phyloP scores from a whole-genome alignment of 2,329 filamentous ascomycete species.

The Cladosporium sp. region DNA sequence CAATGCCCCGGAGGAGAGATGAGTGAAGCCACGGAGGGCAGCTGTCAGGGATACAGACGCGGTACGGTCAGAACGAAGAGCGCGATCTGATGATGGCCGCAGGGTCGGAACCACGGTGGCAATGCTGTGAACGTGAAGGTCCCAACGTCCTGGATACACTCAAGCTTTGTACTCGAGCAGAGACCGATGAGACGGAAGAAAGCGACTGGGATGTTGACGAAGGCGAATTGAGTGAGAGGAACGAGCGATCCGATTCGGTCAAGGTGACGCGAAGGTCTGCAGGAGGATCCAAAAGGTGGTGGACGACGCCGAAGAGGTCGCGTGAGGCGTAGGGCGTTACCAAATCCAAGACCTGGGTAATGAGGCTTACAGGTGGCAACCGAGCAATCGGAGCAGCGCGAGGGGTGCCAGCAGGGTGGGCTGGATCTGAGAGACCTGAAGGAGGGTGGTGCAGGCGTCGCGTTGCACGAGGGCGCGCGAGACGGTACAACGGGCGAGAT shows the following conservation, averaged over 20 bases:
- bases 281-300: slow-evolving; percentile 40
- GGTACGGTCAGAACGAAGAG: slow-evolving; percentile 8
- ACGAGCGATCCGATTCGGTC: slow-evolving; percentile 23
- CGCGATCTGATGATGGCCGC: slow-evolving; percentile 11
- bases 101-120: slow-evolving; percentile 19
- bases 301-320: slow-evolving; percentile 38
- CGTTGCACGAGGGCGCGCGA: slow-evolving; percentile 36
- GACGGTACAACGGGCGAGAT: slow-evolving; percentile 23
- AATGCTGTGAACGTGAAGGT: slow-evolving; percentile 23
- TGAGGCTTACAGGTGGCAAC: slow-evolving; percentile 34
- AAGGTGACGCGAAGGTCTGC: slow-evolving; percentile 41
- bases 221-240: slow-evolving; percentile 18
- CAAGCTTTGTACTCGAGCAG: slow-evolving; percentile 35
- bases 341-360: slow-evolving; percentile 32
- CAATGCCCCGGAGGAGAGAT: slow-evolving; percentile 26
- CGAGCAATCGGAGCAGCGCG: slow-evolving; percentile 32
- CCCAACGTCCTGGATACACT: slow-evolving; percentile 28
- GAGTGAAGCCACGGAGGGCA: slow-evolving; percentile 32
- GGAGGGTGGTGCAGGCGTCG: slow-evolving; percentile 46
- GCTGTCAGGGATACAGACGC: slow-evolving; percentile 15
- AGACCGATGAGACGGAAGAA: slow-evolving; percentile 25
- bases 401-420: slow-evolving; percentile 31
- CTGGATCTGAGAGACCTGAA: slow-evolving; percentile 38
- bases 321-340: slow-evolving; percentile 33
- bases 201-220: slow-evolving; percentile 21